These are phyloP conservation scores for Fomes fomentarius DNA, from an alignment of 1,284 basidiomycete species.

Conservation along the genomic window DNA sequence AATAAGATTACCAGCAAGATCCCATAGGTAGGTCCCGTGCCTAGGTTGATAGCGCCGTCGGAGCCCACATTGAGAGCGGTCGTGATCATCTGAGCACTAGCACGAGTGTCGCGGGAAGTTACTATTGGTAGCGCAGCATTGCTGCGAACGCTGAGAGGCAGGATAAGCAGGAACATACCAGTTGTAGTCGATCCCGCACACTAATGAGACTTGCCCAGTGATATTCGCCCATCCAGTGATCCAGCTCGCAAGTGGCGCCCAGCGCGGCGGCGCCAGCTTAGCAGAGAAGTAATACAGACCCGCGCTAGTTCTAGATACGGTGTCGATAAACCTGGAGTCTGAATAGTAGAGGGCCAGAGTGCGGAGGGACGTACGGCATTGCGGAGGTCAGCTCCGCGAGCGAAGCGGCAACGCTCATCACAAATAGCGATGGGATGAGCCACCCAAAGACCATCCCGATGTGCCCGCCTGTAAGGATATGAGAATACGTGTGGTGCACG, in stretches of 20 bases:
- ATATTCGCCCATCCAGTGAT: constrained; percentile 75
- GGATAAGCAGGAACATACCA: too few species aligned
- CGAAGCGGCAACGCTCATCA: constrained; percentile 67
- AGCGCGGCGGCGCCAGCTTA: constrained; percentile 63
- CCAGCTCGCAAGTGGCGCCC: constrained; percentile 71
- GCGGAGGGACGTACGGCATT: constrained; percentile 62
- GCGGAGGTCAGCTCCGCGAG: constrained; percentile 75
- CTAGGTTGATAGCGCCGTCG: constrained; percentile 53
- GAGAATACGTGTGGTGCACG: too few species aligned
- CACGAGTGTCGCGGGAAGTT: too few species aligned
- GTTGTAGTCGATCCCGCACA: constrained; percentile 77
- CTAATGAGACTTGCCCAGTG: constrained; percentile 63
- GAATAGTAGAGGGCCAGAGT: too few species aligned
- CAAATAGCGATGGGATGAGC: constrained; percentile 73
- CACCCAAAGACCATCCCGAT: constrained; percentile 80
- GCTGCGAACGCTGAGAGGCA: too few species aligned
- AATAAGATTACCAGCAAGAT: constrained; percentile 66
- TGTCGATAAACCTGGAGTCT: too few species aligned
- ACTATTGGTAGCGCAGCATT: too few species aligned
- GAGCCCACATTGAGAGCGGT: constrained; percentile 67
- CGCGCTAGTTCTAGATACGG: constrained; percentile 46
- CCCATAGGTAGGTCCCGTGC: constrained; percentile 65
- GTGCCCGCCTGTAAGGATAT: constrained; percentile 75
- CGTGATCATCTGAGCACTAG: constrained; percentile 75
- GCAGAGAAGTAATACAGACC: constrained; percentile 79